phyloP scores from a whole-genome alignment of 345 rosid genomes.

The Kernera saxatilis region DNA sequence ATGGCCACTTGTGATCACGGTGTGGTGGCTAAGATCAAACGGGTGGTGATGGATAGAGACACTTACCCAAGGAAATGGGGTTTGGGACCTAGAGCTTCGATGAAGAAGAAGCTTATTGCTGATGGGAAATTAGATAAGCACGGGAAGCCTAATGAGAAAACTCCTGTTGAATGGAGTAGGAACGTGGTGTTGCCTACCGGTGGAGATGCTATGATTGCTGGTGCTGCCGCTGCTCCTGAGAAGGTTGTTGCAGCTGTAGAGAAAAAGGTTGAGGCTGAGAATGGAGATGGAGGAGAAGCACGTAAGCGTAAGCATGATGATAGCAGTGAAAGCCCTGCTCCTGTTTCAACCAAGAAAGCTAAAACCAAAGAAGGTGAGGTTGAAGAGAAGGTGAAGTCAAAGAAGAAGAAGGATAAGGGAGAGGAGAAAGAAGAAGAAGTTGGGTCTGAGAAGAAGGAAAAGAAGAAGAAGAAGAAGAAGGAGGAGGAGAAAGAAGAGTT shows the following conservation, averaged over 20 bases:
- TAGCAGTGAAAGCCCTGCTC: conserved; percentile 34
- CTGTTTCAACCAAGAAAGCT: conserved; percentile 48
- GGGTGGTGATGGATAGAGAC: conserved; percentile 98
- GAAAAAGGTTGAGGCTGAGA: conserved; percentile 27
- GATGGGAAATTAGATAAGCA: conserved; percentile 87
- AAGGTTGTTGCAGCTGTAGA: conserved; percentile 23
- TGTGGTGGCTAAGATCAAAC: conserved; percentile 90
- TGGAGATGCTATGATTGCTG: conserved; percentile 67
- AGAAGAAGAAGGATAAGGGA: conserved; percentile 45
- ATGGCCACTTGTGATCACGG: conserved; percentile 98
- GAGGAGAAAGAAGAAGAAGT: conserved; percentile 46
- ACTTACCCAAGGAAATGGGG: conserved; percentile 98
- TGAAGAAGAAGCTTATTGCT: conserved; percentile 78
- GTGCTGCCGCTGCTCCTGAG: conserved; percentile 57
- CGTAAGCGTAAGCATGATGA: conserved; percentile 56
- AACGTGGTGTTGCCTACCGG: conserved; percentile 68
- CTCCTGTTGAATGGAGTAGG: conserved; percentile 80
- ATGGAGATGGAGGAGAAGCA: conserved; percentile 37
- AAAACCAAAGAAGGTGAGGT: conserved; percentile 34
- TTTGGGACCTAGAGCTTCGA: conserved; percentile 77
- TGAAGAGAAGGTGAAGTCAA: conserved; percentile 38
- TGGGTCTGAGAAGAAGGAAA: conserved; percentile 36
- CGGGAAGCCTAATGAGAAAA: conserved; percentile 75
- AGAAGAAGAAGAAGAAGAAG: conserved; percentile 47
- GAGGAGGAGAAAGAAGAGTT: conserved; percentile 34